These are phyloP conservation scores for Setaria italica DNA, from an alignment of 202 grass and related monocot species.

Conservation along the genomic window DNA sequence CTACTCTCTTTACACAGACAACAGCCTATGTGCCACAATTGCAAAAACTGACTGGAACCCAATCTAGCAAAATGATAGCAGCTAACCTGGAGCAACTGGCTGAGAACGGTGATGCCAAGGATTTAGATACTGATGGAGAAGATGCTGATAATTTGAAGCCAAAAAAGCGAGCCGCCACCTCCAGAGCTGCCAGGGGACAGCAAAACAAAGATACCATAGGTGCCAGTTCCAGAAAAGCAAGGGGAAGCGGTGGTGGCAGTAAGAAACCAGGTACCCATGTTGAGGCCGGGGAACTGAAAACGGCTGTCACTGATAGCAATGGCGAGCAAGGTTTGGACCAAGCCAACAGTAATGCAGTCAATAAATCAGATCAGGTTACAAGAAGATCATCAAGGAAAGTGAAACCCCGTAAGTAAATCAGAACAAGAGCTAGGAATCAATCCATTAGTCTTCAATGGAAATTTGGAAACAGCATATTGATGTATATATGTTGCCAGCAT, in stretches of 20 bases:
- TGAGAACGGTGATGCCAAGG: conserved; percentile 36
- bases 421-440: conserved; percentile 4
- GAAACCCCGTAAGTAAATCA: conserved; percentile 34
- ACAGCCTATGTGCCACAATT: conserved; percentile 82
- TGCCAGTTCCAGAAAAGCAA: conserved; percentile 28
- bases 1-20: conserved; percentile 54
- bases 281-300: background rate
- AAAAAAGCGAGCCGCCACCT: conserved; percentile 41
- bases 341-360: background rate
- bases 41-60: conserved; percentile 65
- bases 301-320: background rate
- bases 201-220: conserved; percentile 18
- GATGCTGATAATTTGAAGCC: conserved; percentile 39
- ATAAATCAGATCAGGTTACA: conserved; percentile 17
- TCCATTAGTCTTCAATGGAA: background rate
- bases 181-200: conserved; percentile 4
- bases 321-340: conserved; percentile 10
- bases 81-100: conserved; percentile 48
- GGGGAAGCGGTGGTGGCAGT: conserved; percentile 21
- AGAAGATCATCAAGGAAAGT: conserved; percentile 45
- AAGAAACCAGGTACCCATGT: background rate
- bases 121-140: conserved; percentile 17
- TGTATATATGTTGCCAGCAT: conserved; percentile 29
- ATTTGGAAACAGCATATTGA: conserved; percentile 7
- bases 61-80: conserved; percentile 36